Conservation (phyloP, 1,284 basidiomycete species). For the Ustilago trichophora region DNA sequence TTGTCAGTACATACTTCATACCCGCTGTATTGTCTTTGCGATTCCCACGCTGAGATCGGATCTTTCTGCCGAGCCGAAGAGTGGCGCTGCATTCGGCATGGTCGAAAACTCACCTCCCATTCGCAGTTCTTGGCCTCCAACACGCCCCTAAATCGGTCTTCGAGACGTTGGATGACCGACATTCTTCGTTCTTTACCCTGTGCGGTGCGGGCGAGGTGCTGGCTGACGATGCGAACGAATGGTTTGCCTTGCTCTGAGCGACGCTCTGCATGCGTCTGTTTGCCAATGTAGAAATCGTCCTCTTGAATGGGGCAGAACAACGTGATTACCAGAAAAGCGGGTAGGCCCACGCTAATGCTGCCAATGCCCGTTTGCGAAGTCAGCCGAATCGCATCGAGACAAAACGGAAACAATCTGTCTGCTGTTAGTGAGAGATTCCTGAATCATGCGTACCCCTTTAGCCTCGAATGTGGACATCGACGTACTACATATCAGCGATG, state of each 20-base stretch:
- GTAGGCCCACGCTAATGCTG: constrained; percentile 11
- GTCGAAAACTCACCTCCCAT: constrained; percentile 24
- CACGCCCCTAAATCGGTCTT: constrained; percentile 4
- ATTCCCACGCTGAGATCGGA: too few species aligned
- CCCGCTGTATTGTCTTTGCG: too few species aligned
- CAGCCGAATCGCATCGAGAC: too few species aligned
- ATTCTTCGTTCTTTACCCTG: constrained; percentile 11
- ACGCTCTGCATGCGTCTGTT: constrained; percentile 14
- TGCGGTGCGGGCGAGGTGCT: constrained; percentile 17
- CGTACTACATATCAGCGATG: constrained; percentile 20
- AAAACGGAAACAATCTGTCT: too few species aligned
- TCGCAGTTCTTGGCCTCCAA: constrained; percentile 19
- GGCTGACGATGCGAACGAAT: constrained; percentile 26
- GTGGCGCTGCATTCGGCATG: too few species aligned
- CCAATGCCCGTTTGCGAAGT: too few species aligned
- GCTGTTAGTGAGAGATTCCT: too few species aligned
- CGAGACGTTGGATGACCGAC: constrained; percentile 1
- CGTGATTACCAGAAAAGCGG: constrained; percentile 21
- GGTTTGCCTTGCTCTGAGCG: constrained; percentile 13
- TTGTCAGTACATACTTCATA: too few species aligned
- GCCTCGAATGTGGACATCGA: too few species aligned
- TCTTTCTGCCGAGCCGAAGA: too few species aligned
- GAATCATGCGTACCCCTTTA: too few species aligned
- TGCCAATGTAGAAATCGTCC: constrained; percentile 28
- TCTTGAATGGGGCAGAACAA: constrained; percentile 21